phyloP scores from a whole-genome alignment of 2,329 filamentous ascomycete species.

The Curvularia verruculosa region DNA sequence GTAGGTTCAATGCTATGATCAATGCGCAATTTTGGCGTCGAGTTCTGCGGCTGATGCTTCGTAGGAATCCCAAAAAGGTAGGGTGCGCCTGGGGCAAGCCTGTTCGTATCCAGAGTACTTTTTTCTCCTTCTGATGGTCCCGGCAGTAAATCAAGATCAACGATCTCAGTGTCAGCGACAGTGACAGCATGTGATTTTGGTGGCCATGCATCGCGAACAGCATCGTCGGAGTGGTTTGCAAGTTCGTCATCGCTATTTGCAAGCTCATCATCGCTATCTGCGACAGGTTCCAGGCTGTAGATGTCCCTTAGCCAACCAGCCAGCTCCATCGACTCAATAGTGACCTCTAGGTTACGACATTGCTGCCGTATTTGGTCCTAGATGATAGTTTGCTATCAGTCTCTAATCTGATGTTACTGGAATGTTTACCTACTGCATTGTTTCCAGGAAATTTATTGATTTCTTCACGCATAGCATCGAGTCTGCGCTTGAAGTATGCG shows the following conservation, averaged over 20 bases:
- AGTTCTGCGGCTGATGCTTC: neutral
- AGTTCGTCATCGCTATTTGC: constrained; percentile 7
- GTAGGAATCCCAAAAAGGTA: neutral
- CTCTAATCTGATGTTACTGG: neutral
- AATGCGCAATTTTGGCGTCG: constrained; percentile 7
- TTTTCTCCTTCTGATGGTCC: constrained; percentile 11
- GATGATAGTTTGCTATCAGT: neutral
- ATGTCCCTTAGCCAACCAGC: constrained; percentile 52
- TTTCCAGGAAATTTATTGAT: constrained; percentile 54
- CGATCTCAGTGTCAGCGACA: constrained; percentile 10
- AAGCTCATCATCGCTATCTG: constrained; percentile 10
- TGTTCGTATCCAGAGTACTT: neutral
- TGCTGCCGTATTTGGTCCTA: constrained; percentile 59
- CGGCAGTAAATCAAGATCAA: constrained; percentile 30
- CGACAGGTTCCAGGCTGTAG: constrained; percentile 20
- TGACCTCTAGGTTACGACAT: constrained; percentile 67
- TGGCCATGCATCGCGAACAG: neutral
- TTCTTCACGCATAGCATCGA: constrained; percentile 28
- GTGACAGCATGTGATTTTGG: neutral
- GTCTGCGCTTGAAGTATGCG: constrained; percentile 20
- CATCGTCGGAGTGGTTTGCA: neutral
- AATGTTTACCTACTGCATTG: constrained; percentile 42
- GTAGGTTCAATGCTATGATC: constrained; percentile 13
- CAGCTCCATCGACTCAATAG: constrained; percentile 65
- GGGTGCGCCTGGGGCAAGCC: neutral